These are phyloP conservation scores for Aspergillus tamarii DNA, from an alignment of 2,329 filamentous ascomycete genomes.

Conservation along the genomic window DNA sequence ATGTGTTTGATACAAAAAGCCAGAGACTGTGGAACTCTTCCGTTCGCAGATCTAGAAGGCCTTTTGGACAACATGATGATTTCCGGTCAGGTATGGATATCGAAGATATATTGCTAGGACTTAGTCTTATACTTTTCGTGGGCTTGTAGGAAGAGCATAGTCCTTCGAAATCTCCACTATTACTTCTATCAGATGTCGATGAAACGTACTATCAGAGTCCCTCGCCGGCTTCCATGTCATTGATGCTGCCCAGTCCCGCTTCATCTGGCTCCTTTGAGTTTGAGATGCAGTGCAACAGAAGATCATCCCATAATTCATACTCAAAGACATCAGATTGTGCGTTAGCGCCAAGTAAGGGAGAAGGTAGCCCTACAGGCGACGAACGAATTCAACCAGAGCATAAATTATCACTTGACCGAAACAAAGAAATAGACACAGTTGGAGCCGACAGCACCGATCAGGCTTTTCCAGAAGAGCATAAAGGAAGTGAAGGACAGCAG, in stretches of 20 bases:
- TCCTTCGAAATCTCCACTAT: background rate
- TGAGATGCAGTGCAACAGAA: background rate
- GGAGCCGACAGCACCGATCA: background rate
- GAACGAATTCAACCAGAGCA: background rate
- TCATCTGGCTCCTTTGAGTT: slow-evolving; percentile 2
- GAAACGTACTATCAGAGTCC: slow-evolving; percentile 6
- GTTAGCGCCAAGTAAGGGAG: no score
- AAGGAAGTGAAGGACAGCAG: background rate
- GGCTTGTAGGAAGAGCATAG: background rate
- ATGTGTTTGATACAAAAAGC: slow-evolving; percentile 34
- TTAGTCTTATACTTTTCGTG: background rate
- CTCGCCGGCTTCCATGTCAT: background rate
- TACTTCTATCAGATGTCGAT: slow-evolving; percentile 9
- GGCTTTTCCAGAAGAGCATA: background rate
- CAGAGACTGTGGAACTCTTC: slow-evolving; percentile 26
- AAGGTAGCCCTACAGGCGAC: no score
- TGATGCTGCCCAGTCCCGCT: slow-evolving; percentile 19
- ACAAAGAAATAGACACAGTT: background rate
- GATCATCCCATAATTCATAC: background rate
- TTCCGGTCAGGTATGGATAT: slow-evolving; percentile 23
- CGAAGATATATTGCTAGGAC: background rate
- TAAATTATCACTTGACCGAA: background rate
- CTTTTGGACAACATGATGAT: slow-evolving; percentile 19
- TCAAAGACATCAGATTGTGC: background rate
- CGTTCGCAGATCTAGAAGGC: slow-evolving; percentile 26